Evolutionary conservation across 2,329 filamentous ascomycete genomes (phyloP), one percentile per base, ranked within the genome.

Genomic region (Chaetomiaceae sp.): DNA sequence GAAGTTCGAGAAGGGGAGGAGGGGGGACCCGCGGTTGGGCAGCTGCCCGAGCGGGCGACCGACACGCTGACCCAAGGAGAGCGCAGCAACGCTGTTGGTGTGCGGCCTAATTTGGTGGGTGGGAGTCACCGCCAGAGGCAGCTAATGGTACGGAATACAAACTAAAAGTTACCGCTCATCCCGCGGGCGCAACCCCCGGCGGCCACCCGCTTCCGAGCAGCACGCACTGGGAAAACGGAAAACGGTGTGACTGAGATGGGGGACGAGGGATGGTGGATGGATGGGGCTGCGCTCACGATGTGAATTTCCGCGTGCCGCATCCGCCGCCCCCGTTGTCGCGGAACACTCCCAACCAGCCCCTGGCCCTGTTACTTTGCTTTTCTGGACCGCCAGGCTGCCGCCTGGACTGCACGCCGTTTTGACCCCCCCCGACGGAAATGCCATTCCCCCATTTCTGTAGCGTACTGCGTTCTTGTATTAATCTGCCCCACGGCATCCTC

Each of bases 401-500:
- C 38, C 50, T 41, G 45, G 44, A 40, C 4, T 24, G 17, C 44
- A 32, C 22, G 14, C 45, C 45, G 33, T 47, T 38, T 47, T 41
- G 30, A 41, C 22, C 30, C 27, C 22, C 30, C 27, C 30, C 37
- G 29, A 32, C 38, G 38, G 38, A 30, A 49, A 38, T 45, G 42
- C 18, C 37, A 51, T 46, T n/a, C n/a, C n/a, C n/a, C n/a, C n/a
- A n/a, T n/a, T n/a, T n/a, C n/a, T n/a, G n/a, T n/a, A n/a, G n/a
- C n/a, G n/a, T n/a, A n/a, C n/a, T n/a, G n/a, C n/a, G n/a, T n/a
- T n/a, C n/a, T n/a, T n/a, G n/a, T n/a, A n/a, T 52, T 56, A 51
- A 55, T 56, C 51, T 58, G 56, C 56, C 56, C 56, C 56, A 58
- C 53, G 54, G 46, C 30, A 54, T 53, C 56, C 56, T 51, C 51